These are phyloP conservation scores for Mollisia scopiformis DNA, from an alignment of 2,329 filamentous ascomycete species.

Conservation along the genomic window DNA sequence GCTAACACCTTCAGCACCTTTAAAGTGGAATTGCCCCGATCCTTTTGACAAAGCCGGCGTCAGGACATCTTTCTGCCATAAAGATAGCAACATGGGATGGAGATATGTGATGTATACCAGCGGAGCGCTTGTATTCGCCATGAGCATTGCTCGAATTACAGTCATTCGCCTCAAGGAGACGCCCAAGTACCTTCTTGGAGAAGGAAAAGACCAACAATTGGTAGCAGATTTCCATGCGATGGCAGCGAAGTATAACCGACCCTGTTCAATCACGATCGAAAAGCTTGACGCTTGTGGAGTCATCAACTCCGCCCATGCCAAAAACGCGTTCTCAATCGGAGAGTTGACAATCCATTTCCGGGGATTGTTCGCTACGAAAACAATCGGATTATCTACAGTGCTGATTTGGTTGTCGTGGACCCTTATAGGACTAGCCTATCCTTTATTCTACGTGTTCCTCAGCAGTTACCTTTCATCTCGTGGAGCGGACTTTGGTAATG, in stretches of 20 bases:
- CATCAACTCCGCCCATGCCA: constrained; percentile 32
- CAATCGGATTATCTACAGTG: constrained; percentile 61
- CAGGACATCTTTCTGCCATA: constrained; percentile 46
- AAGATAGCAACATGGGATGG: constrained; percentile 58
- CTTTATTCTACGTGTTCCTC: constrained; percentile 76
- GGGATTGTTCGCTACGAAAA: constrained; percentile 65
- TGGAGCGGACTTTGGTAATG: constrained; percentile 57
- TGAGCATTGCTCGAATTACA: constrained; percentile 54
- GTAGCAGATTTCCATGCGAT: constrained; percentile 52
- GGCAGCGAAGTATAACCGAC: constrained; percentile 53
- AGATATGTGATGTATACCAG: constrained; percentile 58
- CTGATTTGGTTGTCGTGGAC: constrained; percentile 73
- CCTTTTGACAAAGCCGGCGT: constrained; percentile 31
- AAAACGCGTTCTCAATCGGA: constrained; percentile 37
- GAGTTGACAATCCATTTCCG: constrained; percentile 56
- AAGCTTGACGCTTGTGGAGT: constrained; percentile 49
- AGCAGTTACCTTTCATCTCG: constrained; percentile 63
- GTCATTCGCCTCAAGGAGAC: constrained; percentile 57
- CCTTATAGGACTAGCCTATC: constrained; percentile 72
- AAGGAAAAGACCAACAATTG: constrained; percentile 54
- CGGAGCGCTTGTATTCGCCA: constrained; percentile 55
- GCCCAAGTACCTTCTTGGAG: constrained; percentile 57
- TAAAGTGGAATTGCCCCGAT: constrained; percentile 47
- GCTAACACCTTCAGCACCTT: constrained; percentile 36
- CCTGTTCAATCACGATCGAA: constrained; percentile 54